These are phyloP conservation scores for Lojkania enalia DNA, from an alignment of 2,329 filamentous ascomycete genomes.

Conservation along the genomic window DNA sequence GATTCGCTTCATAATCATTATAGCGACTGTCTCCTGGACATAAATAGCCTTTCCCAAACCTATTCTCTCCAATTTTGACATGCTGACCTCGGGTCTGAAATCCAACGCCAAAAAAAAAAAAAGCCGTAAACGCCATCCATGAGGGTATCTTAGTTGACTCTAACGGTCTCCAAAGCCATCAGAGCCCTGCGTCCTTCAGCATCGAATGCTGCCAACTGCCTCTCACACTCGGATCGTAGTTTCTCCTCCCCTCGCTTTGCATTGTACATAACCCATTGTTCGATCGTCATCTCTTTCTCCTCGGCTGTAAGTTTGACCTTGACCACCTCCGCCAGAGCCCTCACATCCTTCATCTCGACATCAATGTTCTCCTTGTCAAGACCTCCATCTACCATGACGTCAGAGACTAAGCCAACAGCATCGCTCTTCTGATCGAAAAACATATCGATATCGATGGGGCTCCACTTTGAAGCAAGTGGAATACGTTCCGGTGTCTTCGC, in stretches of 20 bases:
- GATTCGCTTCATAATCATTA: no score
- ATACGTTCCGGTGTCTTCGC: constrained; percentile 21
- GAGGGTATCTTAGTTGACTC: no score
- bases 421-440: constrained; percentile 56
- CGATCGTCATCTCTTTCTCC: constrained; percentile 89
- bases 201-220: constrained; percentile 81
- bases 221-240: constrained; percentile 79
- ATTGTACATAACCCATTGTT: constrained; percentile 87
- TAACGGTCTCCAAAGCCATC: constrained; percentile 60
- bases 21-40: no score
- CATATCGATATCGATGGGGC: constrained; percentile 72
- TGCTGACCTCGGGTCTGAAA: neutral
- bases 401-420: constrained; percentile 25
- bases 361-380: constrained; percentile 33
- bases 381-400: constrained; percentile 33
- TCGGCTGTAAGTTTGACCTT: constrained; percentile 68
- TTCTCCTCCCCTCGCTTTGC: constrained; percentile 79
- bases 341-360: constrained; percentile 16
- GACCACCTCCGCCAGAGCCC: constrained; percentile 53
- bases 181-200: constrained; percentile 79
- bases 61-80: no score
- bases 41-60: no score
- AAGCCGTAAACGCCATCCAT: no score
- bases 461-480: constrained; percentile 59
- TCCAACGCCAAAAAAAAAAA: neutral